Base-by-base conservation (phyloP, 345 rosid species). In the Eutrema yunnanense region DNA sequence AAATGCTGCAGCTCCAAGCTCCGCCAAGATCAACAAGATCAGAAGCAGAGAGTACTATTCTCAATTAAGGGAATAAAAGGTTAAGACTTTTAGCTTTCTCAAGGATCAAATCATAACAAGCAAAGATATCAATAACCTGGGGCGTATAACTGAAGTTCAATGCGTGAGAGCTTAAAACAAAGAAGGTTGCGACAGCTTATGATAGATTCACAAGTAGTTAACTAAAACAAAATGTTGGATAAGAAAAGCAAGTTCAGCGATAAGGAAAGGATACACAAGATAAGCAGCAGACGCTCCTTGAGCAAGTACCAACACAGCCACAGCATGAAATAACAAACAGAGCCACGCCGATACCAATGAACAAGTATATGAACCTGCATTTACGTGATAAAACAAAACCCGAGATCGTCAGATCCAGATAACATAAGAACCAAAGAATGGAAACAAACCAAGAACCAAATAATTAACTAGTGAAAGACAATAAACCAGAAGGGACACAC, bases 221-320 rank as follows among this genome's bases (percentile, higher is more conserved):
- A 5, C 9, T 1, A 74, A 50, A 51, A 51, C 32, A 2, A 33
- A 48, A 33, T 4, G 0, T 12, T 3, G 29, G 9, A 6, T 1
- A 13, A 69, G 29, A 65, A 71, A 44, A 27, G 59, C 14, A 32
- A 34, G 8, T 59, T 9, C 11, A 69, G 32, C 5, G 63, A 70
- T 57, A 8, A 86, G 98, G 99, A 96, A 8, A 86, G 98, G 99
- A 96, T 96, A 96, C 99, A 81, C 90, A 96, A 79, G 85, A 69
- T 82, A 96, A 78, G 85, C 99, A 96, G 88, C 99, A 96, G 52
- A 92, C 87, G 29, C 84, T 96, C 75, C 95, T 69, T n/a, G 91
- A 79, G 57, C 83, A 72, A 77, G 90, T 82, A 77, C 96, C 96
- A 52, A 88, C 61, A 65, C 99, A 96, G 46, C 99, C 99, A 79